These are phyloP conservation scores for Umbelopsis sp. DNA, from an alignment of 192 early-diverging fungal genomes.

Conservation along the genomic window DNA sequence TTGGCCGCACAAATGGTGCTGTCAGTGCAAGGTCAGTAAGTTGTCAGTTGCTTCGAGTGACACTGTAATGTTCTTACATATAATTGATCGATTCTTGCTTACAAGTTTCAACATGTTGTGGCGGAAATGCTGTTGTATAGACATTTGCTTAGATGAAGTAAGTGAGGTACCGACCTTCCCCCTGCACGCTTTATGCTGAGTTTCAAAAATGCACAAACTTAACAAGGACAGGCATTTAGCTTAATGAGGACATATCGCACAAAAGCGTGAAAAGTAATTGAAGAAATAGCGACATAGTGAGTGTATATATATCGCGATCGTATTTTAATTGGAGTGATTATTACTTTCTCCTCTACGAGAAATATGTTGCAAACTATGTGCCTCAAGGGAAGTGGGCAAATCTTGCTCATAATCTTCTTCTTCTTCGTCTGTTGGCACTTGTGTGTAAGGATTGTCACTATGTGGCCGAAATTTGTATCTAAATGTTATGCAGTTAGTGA, in stretches of 20 bases:
- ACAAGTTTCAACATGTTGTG: not conserved
- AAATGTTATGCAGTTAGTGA: conserved; percentile 9
- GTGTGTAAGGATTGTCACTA: conserved; percentile 52
- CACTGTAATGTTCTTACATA: not conserved
- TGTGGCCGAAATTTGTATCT: conserved; percentile 56
- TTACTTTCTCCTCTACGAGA: conserved; percentile 2
- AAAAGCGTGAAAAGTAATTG: not conserved
- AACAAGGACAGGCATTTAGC: not conserved
- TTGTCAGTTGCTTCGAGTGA: not conserved
- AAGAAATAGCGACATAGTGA: not conserved
- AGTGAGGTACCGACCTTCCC: not conserved
- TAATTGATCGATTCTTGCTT: not conserved
- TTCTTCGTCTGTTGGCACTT: conserved; percentile 38
- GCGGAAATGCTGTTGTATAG: not conserved
- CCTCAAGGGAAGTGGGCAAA: not conserved
- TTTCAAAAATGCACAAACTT: not conserved
- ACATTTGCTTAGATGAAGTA: not conserved
- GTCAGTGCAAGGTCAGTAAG: too few species aligned
- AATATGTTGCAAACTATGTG: conserved; percentile 9
- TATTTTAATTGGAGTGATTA: too few species aligned
- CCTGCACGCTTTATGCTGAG: not conserved
- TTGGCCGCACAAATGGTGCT: too few species aligned
- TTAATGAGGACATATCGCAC: not conserved
- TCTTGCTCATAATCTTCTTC: conserved; percentile 39
- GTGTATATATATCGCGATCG: too few species aligned